Conservation (phyloP, 495 filamentous ascomycete genomes). For the Annulohypoxylon stygium region DNA sequence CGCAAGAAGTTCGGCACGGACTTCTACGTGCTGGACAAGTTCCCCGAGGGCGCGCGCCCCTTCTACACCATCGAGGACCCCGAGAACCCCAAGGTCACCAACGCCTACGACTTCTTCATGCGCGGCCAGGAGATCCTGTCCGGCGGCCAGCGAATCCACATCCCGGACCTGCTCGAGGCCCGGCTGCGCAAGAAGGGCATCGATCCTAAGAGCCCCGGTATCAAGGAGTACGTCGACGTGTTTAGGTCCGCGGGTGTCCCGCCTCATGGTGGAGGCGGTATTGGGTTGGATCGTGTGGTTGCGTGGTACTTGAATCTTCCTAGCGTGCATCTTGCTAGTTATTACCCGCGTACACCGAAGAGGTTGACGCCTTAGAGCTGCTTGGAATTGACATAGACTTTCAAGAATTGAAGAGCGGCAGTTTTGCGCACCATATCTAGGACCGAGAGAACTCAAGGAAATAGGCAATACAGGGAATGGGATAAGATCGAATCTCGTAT, state of each 20-base stretch:
- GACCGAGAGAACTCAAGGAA: background rate
- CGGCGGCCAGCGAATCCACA: slow-evolving; percentile 87
- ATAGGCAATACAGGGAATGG: background rate
- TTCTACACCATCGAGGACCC: slow-evolving; percentile 91
- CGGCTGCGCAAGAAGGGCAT: slow-evolving; percentile 79
- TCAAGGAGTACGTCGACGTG: slow-evolving; percentile 86
- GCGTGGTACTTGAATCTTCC: slow-evolving; percentile 88
- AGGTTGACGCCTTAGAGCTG: slow-evolving; percentile 73
- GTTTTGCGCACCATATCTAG: background rate
- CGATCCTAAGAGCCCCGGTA: slow-evolving; percentile 77
- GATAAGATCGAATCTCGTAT: background rate
- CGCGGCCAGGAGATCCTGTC: slow-evolving; percentile 91
- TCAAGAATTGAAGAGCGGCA: background rate
- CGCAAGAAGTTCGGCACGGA: slow-evolving; percentile 87
- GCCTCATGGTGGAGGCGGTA: slow-evolving; percentile 87
- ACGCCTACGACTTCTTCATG: slow-evolving; percentile 94
- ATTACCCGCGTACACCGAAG: slow-evolving; percentile 89
- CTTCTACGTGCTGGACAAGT: slow-evolving; percentile 94
- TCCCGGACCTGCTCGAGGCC: slow-evolving; percentile 74
- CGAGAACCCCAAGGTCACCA: slow-evolving; percentile 74
- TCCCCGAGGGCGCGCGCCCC: slow-evolving; percentile 84
- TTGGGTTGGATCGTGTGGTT: slow-evolving; percentile 90
- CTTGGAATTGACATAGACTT: background rate
- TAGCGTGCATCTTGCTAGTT: slow-evolving; percentile 80
- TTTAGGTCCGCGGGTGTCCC: slow-evolving; percentile 80